These are phyloP conservation scores for Omphalotus guepiniiformis DNA, from an alignment of 768 basidiomycete genomes.

Conservation along the genomic window DNA sequence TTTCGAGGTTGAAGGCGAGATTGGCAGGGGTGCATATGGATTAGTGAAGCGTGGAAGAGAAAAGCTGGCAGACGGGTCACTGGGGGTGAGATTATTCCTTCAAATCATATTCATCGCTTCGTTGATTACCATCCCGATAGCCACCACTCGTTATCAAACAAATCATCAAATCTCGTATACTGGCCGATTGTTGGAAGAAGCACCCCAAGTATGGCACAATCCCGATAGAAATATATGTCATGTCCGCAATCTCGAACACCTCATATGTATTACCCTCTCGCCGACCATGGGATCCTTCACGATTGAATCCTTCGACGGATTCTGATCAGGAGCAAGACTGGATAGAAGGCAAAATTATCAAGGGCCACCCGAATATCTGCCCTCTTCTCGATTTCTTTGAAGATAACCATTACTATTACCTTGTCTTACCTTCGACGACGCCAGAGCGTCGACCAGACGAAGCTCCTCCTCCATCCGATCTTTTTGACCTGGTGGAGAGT, in stretches of 20 bases:
- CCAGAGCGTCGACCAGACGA: conserved; percentile 52
- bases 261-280: conserved; percentile 73
- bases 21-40: conserved; percentile 93
- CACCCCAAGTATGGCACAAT: conserved; percentile 94
- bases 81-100: conserved; percentile 63
- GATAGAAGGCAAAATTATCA: conserved; percentile 66
- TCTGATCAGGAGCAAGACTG: conserved; percentile 36
- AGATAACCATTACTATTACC: conserved; percentile 93
- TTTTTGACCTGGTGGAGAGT: conserved; percentile 92
- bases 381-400: conserved; percentile 96
- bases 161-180: conserved; percentile 95
- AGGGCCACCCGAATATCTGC: conserved; percentile 95
- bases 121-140: conserved; percentile 33
- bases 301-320: conserved; percentile 27
- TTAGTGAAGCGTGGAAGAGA: conserved; percentile 89
- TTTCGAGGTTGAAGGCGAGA: conserved; percentile 81
- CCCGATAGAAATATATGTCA: conserved; percentile 95
- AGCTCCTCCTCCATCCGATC: conserved; percentile 64
- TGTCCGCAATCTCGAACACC: conserved; percentile 84
- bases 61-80: conserved; percentile 63
- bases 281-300: conserved; percentile 81
- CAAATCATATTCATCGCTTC: conserved; percentile 12
- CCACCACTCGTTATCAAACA: conserved; percentile 94
- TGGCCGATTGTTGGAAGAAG: conserved; percentile 99
- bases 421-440: conserved; percentile 78